Conservation (phyloP, 2,329 filamentous ascomycete genomes). For the Claviceps humidiphila region DNA sequence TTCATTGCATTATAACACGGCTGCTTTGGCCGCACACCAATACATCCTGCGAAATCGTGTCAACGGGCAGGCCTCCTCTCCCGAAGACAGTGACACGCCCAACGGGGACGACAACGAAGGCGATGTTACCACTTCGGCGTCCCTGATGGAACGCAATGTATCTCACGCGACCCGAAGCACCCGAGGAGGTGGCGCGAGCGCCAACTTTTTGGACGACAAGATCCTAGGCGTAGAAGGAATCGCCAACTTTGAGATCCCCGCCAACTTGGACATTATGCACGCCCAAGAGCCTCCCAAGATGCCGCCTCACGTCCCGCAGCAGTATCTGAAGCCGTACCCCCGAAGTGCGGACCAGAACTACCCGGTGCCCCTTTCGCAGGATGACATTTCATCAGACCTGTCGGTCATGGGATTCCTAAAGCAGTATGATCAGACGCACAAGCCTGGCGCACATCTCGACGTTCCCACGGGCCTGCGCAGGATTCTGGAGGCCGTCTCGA, state of each 20-base stretch:
- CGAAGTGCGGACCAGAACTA: constrained; percentile 43
- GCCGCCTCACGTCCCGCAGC: constrained; percentile 41
- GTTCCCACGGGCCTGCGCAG: constrained; percentile 38
- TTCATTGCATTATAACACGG: constrained; percentile 49
- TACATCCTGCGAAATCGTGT: constrained; percentile 45
- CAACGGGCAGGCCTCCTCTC: constrained; percentile 36
- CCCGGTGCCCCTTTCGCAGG: constrained; percentile 34
- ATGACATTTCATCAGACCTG: constrained; percentile 42
- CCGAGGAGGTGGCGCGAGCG: constrained; percentile 32
- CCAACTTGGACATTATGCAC: constrained; percentile 43
- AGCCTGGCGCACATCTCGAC: constrained; percentile 43
- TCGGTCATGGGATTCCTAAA: constrained; percentile 45
- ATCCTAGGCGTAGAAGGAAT: constrained; percentile 47
- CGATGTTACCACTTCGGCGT: constrained; percentile 34
- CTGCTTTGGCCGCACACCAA: constrained; percentile 48
- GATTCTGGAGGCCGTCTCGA: constrained; percentile 41
- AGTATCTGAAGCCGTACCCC: constrained; percentile 45
- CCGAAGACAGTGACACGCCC: constrained; percentile 40
- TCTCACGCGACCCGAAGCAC: constrained; percentile 53
- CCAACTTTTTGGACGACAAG: constrained; percentile 44
- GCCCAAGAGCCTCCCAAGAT: constrained; percentile 43
- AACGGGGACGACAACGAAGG: constrained; percentile 38
- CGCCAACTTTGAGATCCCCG: constrained; percentile 43
- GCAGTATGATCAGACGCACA: constrained; percentile 40
- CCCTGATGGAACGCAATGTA: constrained; percentile 48